Conservation (phyloP, 139 green algal species). For the Marvania coccoides region DNA sequence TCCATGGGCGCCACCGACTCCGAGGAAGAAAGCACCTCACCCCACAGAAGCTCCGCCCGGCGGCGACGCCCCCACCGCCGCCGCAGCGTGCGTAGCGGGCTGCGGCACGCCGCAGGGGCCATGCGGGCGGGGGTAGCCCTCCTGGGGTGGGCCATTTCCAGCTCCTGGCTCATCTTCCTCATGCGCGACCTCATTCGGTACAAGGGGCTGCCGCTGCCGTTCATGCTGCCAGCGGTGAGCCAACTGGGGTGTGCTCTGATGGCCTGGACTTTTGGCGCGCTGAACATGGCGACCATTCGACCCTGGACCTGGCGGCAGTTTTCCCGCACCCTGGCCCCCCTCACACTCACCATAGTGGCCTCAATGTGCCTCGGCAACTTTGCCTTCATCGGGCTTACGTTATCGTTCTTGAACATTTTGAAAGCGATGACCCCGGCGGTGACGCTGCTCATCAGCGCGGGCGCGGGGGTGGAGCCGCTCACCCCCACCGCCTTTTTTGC, state of each 20-base stretch:
- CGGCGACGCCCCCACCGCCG: background rate
- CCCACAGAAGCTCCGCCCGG: background rate
- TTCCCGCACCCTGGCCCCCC: constrained; percentile 2
- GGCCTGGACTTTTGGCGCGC: background rate
- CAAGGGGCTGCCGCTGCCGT: background rate
- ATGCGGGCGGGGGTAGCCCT: background rate
- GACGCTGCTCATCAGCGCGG: constrained; percentile 20
- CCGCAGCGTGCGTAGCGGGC: background rate
- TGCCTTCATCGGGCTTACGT: constrained; percentile 33
- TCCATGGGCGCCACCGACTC: no score
- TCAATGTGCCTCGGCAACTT: constrained; percentile 33
- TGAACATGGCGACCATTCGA: background rate
- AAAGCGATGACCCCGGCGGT: constrained; percentile 34
- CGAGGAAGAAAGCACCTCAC: background rate
- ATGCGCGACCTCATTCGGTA: background rate
- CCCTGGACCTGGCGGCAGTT: background rate
- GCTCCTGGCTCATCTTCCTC: constrained; percentile 3
- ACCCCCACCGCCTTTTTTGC: background rate
- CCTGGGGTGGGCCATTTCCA: background rate
- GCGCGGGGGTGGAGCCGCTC: constrained; percentile 12
- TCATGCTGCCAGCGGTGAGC: background rate
- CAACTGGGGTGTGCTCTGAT: background rate
- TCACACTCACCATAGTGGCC: constrained; percentile 12
- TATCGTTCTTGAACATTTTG: constrained; percentile 39
- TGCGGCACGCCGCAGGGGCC: background rate